These are phyloP conservation scores for Fusarium subtropicale DNA, from an alignment of 2,329 filamentous ascomycete species.

Conservation along the genomic window DNA sequence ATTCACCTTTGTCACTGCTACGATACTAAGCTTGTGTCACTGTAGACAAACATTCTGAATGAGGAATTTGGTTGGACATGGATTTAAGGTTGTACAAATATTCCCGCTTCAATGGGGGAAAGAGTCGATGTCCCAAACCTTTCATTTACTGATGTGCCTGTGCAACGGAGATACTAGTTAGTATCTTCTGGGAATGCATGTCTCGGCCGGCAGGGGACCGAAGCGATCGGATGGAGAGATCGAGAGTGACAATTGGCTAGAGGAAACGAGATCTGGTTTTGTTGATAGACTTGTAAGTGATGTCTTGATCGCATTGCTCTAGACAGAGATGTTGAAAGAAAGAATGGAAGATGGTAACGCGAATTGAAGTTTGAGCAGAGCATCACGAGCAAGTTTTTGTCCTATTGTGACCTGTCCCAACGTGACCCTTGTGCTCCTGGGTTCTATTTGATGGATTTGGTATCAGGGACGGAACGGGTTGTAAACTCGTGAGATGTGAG, in stretches of 20 bases:
- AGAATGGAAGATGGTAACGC: conserved; percentile 1
- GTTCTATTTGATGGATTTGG: conserved; percentile 2
- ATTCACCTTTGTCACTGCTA: not conserved
- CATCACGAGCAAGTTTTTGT: conserved; percentile 6
- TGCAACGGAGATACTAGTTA: conserved; percentile 21
- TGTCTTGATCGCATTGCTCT: not conserved
- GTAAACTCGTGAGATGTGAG: conserved; percentile 30
- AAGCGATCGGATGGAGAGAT: conserved; percentile 30
- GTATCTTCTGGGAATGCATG: conserved; percentile 33
- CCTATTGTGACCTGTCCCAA: not conserved
- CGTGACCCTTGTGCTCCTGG: conserved; percentile 2
- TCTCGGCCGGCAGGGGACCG: conserved; percentile 41
- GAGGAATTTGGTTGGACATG: conserved; percentile 13
- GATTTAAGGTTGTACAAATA: conserved; percentile 7
- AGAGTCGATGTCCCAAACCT: conserved; percentile 19
- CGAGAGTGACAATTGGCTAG: conserved; percentile 34
- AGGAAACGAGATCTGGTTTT: conserved; percentile 35
- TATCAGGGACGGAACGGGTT: conserved; percentile 5
- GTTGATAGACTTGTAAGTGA: not conserved
- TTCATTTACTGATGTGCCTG: not conserved
- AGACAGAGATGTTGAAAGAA: not conserved
- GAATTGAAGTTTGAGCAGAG: not conserved
- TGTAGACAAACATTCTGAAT: conserved; percentile 27
- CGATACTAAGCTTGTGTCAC: not conserved
- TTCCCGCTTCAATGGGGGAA: conserved; percentile 5